Evolutionary conservation across 768 basidiomycete genomes (phyloP).

Genomic region (Tricholoma flavovirens): DNA sequence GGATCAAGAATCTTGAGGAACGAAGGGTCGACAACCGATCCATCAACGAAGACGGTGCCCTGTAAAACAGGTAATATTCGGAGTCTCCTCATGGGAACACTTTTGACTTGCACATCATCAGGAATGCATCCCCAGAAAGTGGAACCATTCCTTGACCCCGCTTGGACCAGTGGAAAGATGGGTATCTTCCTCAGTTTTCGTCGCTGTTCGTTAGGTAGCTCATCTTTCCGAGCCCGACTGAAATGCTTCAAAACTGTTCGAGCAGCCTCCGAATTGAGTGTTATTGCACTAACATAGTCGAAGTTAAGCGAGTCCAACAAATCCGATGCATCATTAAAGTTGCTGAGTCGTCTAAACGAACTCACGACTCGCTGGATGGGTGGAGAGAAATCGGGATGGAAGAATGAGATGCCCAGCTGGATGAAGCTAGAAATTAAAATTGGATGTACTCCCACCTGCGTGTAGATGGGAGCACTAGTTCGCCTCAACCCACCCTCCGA

Average conservation of each 20-base stretch:
- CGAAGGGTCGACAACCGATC: slow-evolving; percentile 11
- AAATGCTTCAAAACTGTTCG: slow-evolving; percentile 1
- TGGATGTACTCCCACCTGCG: slow-evolving; percentile 17
- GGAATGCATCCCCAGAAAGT: slow-evolving; percentile 1
- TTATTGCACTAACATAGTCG: not conserved
- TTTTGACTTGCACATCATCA: not conserved
- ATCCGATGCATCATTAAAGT: slow-evolving; percentile 22
- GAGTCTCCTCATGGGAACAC: slow-evolving; percentile 12
- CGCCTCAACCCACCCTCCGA: slow-evolving; percentile 24
- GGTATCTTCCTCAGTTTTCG: slow-evolving; percentile 5
- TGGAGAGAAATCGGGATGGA: slow-evolving; percentile 21
- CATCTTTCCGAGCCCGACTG: not conserved
- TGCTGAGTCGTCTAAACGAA: slow-evolving; percentile 14
- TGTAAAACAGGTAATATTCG: slow-evolving; percentile 23
- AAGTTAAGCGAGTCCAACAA: slow-evolving; percentile 24
- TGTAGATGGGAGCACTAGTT: slow-evolving; percentile 23
- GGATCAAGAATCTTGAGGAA: slow-evolving; percentile 24
- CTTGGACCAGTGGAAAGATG: not conserved
- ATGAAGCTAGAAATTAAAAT: slow-evolving; percentile 17
- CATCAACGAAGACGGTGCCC: slow-evolving; percentile 24
- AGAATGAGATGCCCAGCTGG: slow-evolving; percentile 27
- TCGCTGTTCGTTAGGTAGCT: not conserved
- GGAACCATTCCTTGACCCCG: not conserved
- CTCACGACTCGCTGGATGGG: slow-evolving; percentile 16
- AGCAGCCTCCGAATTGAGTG: not conserved